Evolutionary conservation across 2,329 filamentous ascomycete species (phyloP).

Genomic region (Apiospora kogelbergensis): DNA sequence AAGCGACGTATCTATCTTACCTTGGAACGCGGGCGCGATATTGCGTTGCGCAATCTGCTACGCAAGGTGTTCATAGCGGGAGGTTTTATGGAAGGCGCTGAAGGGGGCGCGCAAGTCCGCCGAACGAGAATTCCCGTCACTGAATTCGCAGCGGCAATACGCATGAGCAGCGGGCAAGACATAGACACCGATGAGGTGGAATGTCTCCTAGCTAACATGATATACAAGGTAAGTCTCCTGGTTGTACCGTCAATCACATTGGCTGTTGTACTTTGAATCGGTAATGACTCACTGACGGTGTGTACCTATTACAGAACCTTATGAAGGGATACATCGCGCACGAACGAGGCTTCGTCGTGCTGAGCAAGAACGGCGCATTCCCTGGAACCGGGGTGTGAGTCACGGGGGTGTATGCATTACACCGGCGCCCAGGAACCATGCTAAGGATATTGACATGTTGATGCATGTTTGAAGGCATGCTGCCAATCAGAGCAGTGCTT

Average conservation of each 20-base stretch:
- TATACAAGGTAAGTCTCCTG: conserved; percentile 77
- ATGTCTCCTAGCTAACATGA: conserved; percentile 92
- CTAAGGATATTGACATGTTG: not conserved
- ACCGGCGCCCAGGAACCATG: not conserved
- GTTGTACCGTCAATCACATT: not conserved
- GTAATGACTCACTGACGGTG: conserved; percentile 11
- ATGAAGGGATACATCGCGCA: conserved; percentile 99
- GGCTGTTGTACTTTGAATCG: not conserved
- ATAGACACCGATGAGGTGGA: conserved; percentile 93
- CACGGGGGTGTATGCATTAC: conserved; percentile 3
- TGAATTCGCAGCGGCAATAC: conserved; percentile 84
- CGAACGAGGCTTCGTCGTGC: conserved; percentile 83
- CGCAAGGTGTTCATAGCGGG: conserved; percentile 87
- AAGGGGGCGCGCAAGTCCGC: conserved; percentile 61
- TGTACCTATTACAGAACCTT: conserved; percentile 59
- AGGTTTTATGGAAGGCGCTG: conserved; percentile 77
- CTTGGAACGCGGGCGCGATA: conserved; percentile 86
- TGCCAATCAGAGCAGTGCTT: not conserved
- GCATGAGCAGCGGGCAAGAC: conserved; percentile 65
- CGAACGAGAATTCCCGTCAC: conserved; percentile 77
- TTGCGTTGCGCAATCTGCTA: conserved; percentile 86
- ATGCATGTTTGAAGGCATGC: not conserved
- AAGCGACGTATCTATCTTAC: conserved; percentile 92
- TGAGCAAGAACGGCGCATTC: conserved; percentile 92
- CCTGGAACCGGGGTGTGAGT: conserved; percentile 76